Base-by-base conservation (phyloP, 73 alveolate species). In the Blepharisma japonicum region DNA sequence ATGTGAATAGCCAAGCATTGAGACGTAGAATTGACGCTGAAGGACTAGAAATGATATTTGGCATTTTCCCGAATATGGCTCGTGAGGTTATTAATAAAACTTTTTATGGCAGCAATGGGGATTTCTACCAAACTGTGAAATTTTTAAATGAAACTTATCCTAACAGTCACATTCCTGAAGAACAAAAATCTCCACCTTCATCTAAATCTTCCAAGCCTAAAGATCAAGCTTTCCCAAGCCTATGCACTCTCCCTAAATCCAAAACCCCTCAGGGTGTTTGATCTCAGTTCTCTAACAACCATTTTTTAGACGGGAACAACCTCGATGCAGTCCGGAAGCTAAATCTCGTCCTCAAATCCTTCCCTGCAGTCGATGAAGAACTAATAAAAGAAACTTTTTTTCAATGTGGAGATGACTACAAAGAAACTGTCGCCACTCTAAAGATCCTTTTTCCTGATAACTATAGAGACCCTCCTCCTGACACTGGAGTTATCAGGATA, bases 381-480 rank as follows among this genome's bases (percentile, higher is more conserved):
- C n/a, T 25, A 61, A 25, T 61, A 20, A 61, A 61, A 61, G 74
- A 61, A 25, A 61, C 47, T 61, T 61, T 61, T 25, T 61, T 61
- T 39, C 74, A 61, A 25, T 20, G 14, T 2, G 74, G 74, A 61
- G 74, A 61, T 39, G 23, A 25, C 23, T 39, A 14, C 11, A n/a
- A 14, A 61, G 74, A n/a, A 25, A 61, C 50, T 0, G 11, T 61
- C 11, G 74, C 14, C 47, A 14, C 14, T 2, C 46, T 61, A 61
- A 61, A 61, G 5, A 39, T 14, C 18, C 23, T 61, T 14, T 61
- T 61, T 61, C 74, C 74, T 18, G 14, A 9, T 9, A 61, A 61
- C 74, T 61, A 61, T 25, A 14, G 74, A 61, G 74, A 61, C 14
- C n/a, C 23, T 25, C 50, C 14, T 14, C 47, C 47, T 18, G 74